Base-by-base conservation (phyloP, 768 basidiomycete species). In the Pleurotus tuoliensis region DNA sequence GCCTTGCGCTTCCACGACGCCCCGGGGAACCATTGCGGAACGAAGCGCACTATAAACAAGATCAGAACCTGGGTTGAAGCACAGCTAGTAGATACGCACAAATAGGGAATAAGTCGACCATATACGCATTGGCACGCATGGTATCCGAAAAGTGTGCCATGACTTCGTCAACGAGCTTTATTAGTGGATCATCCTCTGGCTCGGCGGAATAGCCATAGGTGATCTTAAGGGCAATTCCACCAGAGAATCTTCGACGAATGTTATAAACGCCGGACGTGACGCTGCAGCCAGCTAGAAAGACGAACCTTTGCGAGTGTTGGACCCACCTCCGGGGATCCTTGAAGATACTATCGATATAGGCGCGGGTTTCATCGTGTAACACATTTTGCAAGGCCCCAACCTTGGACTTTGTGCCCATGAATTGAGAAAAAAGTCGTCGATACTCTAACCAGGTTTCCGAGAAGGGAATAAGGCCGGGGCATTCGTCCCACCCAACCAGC, bases 21-120 rank as follows among this genome's bases (percentile, higher is more conserved):
- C 3, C 70, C 71, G 1, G 73, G 73, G 15, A 74, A 57, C 71
- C 73, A 72, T 11, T 25, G 45, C 5, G 73, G 73, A 1, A 69
- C 45, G 56, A 60, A 60, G 30, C 43, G 56, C 9, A 71, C 69
- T 69, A 45, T 16, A 15, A 34, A 11, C 18, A 15, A 8, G 18
- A n/a, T 13, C 18, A 16, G 25, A 15, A 18, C n/a, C 18, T 43
- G 51, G 9, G 9, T 6, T 27, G 34, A 41, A 39, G 46, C 46
- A n/a, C 16, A 20, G 30, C 16, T 45, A 6, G 20, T 40, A n/a
- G 22, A 55, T 25, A 15, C 38, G 3, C 9, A 22, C 20, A n/a
- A 30, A 16, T 12, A 49, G 69, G 71, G 43, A 72, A 55, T 69
- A 71, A 70, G 49, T 39, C 37, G 18, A 27, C 8, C 34, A n/a